Evolutionary conservation across 371 early-diverging fungal species (phyloP), one percentile per base, ranked within the genome.

Genomic region (Parasitella parasitica): DNA sequence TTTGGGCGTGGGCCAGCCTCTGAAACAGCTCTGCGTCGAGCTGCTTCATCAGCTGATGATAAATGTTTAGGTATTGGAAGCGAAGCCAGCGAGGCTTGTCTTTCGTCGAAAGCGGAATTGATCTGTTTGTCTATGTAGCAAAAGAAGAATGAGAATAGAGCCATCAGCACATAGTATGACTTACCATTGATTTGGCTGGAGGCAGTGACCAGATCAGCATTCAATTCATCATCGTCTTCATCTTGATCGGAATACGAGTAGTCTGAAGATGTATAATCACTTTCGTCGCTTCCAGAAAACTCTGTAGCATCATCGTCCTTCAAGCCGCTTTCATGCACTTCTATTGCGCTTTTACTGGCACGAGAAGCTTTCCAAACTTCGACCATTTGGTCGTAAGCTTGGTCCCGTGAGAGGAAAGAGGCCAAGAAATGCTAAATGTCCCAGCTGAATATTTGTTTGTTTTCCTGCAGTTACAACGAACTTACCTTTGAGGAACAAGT

Each of bases 351-450:
- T 62, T 59, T 22, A 68, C 63, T 59, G 13, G 54, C 46, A 34
- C 50, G 46, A 30, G 54, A 50, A 37, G 57, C 57, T 18, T 75
- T 85, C 93, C 93, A 93, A 28, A 89, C 61, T 15, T 91, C 89
- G 39, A 84, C 81, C 28, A 93, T 75, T 57, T 86, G 81, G 67
- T 85, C 86, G 65, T 85, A 90, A 0, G 90, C 91, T 54, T 87
- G 81, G 57, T 93, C 94, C 22, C 94, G 89, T 36, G 89, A 87
- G 18, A 93, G 71, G 56, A 93, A 91, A 5, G 91, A 91, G n/a
- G 89, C 87, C 64, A 92, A 91, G 59, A 92, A 89, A 65, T 91
- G 87, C 79, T 83, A 66, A 30, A 30, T 3, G 8, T 5, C 8
- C 3, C 8, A 30, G n/a, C n/a, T 30, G 8, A 30, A 22, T 28